Conservation (phyloP, 2,329 filamentous ascomycete genomes). For the Colletotrichum sansevieriae region DNA sequence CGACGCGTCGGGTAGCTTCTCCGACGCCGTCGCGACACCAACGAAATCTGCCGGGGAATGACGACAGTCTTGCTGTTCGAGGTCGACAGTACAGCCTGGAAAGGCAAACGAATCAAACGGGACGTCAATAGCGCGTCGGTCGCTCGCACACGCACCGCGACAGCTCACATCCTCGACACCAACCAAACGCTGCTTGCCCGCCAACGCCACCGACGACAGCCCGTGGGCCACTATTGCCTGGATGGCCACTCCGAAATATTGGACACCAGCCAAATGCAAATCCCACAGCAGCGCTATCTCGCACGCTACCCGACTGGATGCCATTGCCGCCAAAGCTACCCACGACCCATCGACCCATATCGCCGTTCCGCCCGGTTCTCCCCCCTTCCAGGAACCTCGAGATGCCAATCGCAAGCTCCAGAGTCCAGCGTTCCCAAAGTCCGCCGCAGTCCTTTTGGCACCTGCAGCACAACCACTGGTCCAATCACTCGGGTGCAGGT, state of each 20-base stretch:
- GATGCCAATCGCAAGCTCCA: neutral
- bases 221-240: constrained; percentile 26
- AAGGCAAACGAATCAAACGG: constrained; percentile 16
- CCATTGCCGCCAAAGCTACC: constrained; percentile 28
- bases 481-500: constrained; percentile 31
- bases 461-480: constrained; percentile 22
- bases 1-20: constrained; percentile 15
- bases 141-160: constrained; percentile 14
- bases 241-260: neutral
- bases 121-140: constrained; percentile 17
- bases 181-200: constrained; percentile 21
- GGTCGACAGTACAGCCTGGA: neutral
- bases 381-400: constrained; percentile 9
- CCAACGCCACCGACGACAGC: constrained; percentile 20
- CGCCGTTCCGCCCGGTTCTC: constrained; percentile 29
- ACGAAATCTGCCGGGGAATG: constrained; percentile 13
- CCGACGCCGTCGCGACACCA: constrained; percentile 23
- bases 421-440: no score
- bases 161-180: constrained; percentile 7
- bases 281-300: constrained; percentile 32
- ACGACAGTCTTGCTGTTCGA: constrained; percentile 1
- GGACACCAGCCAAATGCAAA: constrained; percentile 36
- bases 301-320: constrained; percentile 26
- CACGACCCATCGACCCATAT: constrained; percentile 24
- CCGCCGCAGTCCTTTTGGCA: constrained; percentile 21